Evolutionary conservation across 2,329 filamentous ascomycete species (phyloP), one percentile per base, ranked within the genome.

Genomic region (Helotiales sp.): DNA sequence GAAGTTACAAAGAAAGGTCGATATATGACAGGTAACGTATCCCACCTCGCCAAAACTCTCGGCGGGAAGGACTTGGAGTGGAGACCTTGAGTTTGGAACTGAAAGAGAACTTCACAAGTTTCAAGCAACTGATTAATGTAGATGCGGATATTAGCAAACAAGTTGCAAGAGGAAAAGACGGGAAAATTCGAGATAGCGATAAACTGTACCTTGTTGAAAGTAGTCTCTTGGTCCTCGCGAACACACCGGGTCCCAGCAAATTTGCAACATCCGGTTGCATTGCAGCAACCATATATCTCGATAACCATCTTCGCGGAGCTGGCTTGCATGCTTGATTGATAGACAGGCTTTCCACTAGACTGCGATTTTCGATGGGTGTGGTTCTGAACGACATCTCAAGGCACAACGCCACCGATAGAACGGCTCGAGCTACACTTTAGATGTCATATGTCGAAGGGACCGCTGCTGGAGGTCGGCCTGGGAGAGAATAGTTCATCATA

Each of bases 281-380:
- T 20, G 64, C 69, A 8, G 64, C 67, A 2, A 69, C 62, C 1
- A 71, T 71, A 8, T 64, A 60, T n/a, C 26, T 68, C 34, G 69
- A 69, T 30, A 69, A 69, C 24, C 54, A 67, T 15, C 49, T 67
- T n/a, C 69, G 65, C 4, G 67, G 67, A 6, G 61, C 69, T 24
- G n/a, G 40, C 13, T 66, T 69, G 60, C 65, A 58, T 34, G 64
- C 69, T 32, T 47, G 45, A 45, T 60, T 71, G 15, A 67, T 69
- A 55, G 49, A 61, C n/a, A 63, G 65, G 52, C 40, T 66, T 17
- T 37, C 64, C 13, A 45, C 43, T 5, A 57, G 66, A 52, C 64
- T 71, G 20, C 62, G 64, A 28, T 24, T 54, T 26, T 66, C 64
- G 13, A 69, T 70, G 55, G 49, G 55, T 6, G 50, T 65, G 15